Base-by-base conservation (phyloP, 176 grass and related monocot genomes). In the Melocanna baccifera region DNA sequence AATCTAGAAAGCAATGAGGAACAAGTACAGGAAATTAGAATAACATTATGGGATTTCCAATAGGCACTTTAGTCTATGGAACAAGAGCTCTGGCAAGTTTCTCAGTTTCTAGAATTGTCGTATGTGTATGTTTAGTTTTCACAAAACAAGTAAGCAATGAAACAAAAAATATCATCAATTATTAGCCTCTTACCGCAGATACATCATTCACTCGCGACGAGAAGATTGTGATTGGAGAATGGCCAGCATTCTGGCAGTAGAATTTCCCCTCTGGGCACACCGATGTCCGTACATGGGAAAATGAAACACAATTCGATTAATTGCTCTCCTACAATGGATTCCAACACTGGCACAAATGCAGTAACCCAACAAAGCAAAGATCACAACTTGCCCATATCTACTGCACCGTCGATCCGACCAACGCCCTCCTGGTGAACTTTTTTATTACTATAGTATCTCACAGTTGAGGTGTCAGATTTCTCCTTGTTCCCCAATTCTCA, bases 261-360 rank as follows among this genome's bases (percentile, higher is more conserved):
- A 99, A 96, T 89, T 99, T 96, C 9, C 91, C 96, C 84, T 96
- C 91, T 1, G 96, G 96, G 58, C 96, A 99, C 18, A 93, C 96
- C 20, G 93, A 94, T 72, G 96, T 99, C 61, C 96, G 93, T 99
- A 86, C 22, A 41, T 55, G 72, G 37, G 76, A 23, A 73, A 78
- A 77, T 40, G 19, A 39, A 71, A 9, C 69, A 59, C 42, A 78
- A 80, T 67, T 86, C 70, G 55, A 20, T 78, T 51, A 48, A 51
- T 58, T 59, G 56, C 8, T 65, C 36, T 37, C 4, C 40, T 19
- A 4, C 20, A 76, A 19, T 63, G 26, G 12, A 66, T 57, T 77
- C 46, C 1, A 78, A 29, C 26, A 43, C 37, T 76, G 0, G 62
- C 47, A 43, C n/a, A 62, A 36, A 75, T 58, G 1, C 47, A 47